Conservation (phyloP, 2,329 filamentous ascomycete genomes). For the Didymella keratinophila region DNA sequence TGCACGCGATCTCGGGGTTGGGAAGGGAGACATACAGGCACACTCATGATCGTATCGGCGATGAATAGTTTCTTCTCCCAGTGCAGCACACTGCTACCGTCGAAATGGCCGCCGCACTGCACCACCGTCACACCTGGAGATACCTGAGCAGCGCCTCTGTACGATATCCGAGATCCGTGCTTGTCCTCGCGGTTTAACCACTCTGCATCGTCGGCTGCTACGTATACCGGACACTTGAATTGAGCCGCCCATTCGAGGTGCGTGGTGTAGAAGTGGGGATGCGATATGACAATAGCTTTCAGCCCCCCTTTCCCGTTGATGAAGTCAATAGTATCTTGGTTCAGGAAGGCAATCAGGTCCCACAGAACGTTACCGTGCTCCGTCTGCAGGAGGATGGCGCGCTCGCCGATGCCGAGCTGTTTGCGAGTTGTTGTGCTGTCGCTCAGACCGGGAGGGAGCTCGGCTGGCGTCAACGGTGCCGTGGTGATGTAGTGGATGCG, state of each 20-base stretch:
- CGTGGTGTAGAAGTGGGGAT: constrained; percentile 84
- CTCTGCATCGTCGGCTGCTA: constrained; percentile 68
- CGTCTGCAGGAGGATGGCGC: constrained; percentile 73
- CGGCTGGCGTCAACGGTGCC: constrained; percentile 34
- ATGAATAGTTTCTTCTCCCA: constrained; percentile 68
- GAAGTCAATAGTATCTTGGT: constrained; percentile 66
- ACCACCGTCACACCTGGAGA: constrained; percentile 65
- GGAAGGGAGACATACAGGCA: constrained; percentile 58
- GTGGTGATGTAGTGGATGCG: constrained; percentile 57
- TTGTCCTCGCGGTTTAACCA: constrained; percentile 67
- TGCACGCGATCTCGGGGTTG: background rate
- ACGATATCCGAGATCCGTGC: constrained; percentile 54
- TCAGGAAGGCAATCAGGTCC: constrained; percentile 77
- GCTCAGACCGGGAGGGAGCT: constrained; percentile 33
- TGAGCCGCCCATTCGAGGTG: constrained; percentile 75
- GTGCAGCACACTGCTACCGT: constrained; percentile 73
- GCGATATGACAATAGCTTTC: constrained; percentile 74
- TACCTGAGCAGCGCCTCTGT: constrained; percentile 53
- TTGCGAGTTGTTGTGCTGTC: constrained; percentile 49
- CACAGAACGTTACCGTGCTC: constrained; percentile 76
- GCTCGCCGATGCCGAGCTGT: constrained; percentile 77
- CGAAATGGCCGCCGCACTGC: constrained; percentile 81
- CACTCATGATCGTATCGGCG: constrained; percentile 78
- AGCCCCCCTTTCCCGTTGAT: constrained; percentile 71
- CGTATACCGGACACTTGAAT: constrained; percentile 75